These are phyloP conservation scores for Quercus lobata DNA, from an alignment of 331 rosid species.

Conservation along the genomic window DNA sequence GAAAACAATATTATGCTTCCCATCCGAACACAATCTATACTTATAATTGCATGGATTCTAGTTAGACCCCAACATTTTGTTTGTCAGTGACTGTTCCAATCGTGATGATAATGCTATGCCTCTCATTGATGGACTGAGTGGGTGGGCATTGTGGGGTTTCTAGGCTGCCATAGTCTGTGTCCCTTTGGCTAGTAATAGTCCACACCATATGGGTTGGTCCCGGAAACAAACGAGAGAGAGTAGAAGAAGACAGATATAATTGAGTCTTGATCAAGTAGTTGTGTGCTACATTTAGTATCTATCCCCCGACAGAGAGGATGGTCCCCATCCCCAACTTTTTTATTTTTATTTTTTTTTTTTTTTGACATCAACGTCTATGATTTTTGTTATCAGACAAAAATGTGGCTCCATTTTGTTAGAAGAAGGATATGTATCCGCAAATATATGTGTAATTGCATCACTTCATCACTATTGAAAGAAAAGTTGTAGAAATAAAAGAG, in stretches of 20 bases:
- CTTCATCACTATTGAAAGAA: no score
- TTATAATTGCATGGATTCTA: not conserved
- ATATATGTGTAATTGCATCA: no score
- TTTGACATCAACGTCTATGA: not conserved
- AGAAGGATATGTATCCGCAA: no score
- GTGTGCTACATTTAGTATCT: constrained; percentile 29
- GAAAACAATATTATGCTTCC: not conserved
- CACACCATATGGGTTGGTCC: constrained; percentile 49
- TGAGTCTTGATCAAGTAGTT: constrained; percentile 38
- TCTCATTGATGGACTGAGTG: constrained; percentile 1
- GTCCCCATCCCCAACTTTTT: constrained; percentile 24
- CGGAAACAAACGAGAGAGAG: constrained; percentile 32
- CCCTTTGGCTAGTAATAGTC: constrained; percentile 33
- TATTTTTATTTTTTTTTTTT: no score
- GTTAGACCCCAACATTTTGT: not conserved
- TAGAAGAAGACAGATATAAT: constrained; percentile 36
- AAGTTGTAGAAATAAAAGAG: no score
- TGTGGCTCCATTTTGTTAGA: not conserved
- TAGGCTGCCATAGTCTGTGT: constrained; percentile 21
- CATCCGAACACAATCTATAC: not conserved
- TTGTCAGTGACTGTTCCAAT: not conserved
- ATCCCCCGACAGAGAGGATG: constrained; percentile 38
- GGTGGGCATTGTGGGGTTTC: constrained; percentile 42
- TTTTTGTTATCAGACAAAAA: not conserved
- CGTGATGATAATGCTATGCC: not conserved